Base-by-base conservation (phyloP, 1,284 basidiomycete genomes). In the Paramarasmius palmivorus region DNA sequence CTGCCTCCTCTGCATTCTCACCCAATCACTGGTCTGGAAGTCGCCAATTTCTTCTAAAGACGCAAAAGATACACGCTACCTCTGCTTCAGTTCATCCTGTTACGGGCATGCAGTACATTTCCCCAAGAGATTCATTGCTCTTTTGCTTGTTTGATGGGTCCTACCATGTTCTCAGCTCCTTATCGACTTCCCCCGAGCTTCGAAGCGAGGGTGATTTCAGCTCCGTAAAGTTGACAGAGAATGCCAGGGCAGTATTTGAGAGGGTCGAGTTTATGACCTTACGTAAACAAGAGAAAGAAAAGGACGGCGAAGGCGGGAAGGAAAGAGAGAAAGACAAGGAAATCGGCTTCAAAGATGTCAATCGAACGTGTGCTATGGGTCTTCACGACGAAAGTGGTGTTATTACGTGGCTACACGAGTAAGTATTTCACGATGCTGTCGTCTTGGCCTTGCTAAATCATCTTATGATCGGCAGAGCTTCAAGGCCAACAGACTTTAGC, bases 341-440 rank as follows among this genome's bases (percentile, higher is more conserved):
- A 22, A 55, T 66, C 0, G 58, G 59, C 9, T 64, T 79, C n/a
- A 70, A 73, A 23, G 83, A 88, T 63, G 78, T 84, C 63, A 81
- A 82, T 62, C 72, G 78, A 50, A 81, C 81, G 44, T 79, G 76
- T 54, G 86, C 84, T 3, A 70, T 82, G 63, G 67, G 72, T 23
- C 71, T 73, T 4, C 57, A 53, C 23, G 87, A 85, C 61, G 71
- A 64, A 4, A 63, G 65, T 45, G 65, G 66, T 1, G 78, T 76
- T 17, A 70, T 85, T 53, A 65, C 78, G 25, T 91, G 88, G 88
- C 70, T 83, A 25, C 84, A 90, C 62, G 88, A 90, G 88, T 90
- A 56, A 52, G 82, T 76, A 14, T n/a, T 50, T 58, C 34, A 39
- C 58, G 42, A 34, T 14, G 38, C 40, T 29, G 58, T 55, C 36